Percentiles rank a stretch among this genome's conserved stretches.
Evolutionary conservation across 2,329 filamentous ascomycete genomes (phyloP).

Genomic region (Grosmannia huntii): DNA sequence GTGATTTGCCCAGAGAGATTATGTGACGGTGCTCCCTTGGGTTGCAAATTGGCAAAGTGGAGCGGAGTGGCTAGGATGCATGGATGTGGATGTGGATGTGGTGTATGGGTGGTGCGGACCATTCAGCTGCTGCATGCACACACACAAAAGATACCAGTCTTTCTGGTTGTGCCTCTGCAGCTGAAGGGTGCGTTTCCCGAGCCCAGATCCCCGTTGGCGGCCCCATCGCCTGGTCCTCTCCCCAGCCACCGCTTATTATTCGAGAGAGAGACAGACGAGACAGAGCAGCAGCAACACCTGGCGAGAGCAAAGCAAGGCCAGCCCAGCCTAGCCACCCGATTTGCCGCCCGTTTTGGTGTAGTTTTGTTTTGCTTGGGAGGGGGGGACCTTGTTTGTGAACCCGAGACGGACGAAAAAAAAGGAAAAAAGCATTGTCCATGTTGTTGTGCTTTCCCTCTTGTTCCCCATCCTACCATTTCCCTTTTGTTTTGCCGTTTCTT

Average conservation of each 20-base stretch:
- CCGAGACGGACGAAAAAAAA: neutral
- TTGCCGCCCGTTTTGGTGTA: neutral
- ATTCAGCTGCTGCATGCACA: neutral
- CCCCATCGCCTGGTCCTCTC: neutral
- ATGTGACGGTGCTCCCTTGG: neutral
- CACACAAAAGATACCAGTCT: neutral
- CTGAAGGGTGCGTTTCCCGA: too few species aligned
- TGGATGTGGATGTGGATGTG: neutral
- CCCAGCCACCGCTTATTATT: conserved; percentile 1
- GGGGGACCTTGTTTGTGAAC: neutral
- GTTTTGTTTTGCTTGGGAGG: neutral
- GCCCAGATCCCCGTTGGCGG: neutral
- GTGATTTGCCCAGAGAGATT: neutral
- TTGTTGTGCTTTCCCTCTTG: neutral
- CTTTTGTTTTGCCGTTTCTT: neutral
- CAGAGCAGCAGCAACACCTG: neutral
- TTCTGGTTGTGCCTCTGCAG: neutral
- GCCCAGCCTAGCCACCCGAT: neutral
- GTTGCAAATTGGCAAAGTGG: neutral
- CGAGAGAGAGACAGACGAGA: neutral
- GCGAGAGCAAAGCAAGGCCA: neutral
- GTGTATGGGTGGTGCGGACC: neutral
- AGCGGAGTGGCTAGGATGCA: neutral
- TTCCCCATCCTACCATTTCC: neutral
- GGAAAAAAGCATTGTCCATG: neutral